Evolutionary conservation across 345 rosid species (phyloP), one percentile per base, ranked within the genome.

Genomic region (Balakata baccata): DNA sequence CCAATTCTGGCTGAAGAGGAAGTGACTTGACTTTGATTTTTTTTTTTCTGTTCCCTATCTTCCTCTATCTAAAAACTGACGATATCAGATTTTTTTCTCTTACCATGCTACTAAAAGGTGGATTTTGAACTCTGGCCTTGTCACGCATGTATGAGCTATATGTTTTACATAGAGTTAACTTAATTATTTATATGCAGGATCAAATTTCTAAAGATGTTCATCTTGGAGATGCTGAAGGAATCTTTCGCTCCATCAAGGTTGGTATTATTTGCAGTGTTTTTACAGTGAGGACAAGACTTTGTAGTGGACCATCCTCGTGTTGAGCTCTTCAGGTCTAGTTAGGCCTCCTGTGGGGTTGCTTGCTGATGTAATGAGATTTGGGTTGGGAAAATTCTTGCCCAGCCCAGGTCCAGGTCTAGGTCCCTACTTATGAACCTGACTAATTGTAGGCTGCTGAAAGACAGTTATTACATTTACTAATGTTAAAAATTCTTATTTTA

Each of bases 231-330:
- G 93, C 97, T 6, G 88, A 87, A 82, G 89, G 92, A 72, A 52
- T 81, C 73, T 93, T 91, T 75, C 93, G 83, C 66, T 90, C 95
- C 45, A 86, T 96, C 73, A 91, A 90, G 97, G 99, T 96, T 78
- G 59, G 89, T 85, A 70, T 72, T 29, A 41, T 73, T 78, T 10
- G 43, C 34, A 56, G 64, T 77, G 25, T 69, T 39, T 49, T 73
- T 16, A 56, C 57, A 61, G 12, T 57, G 66, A 34, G 62, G 3
- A 23, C 61, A 43, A 58, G 8, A 20, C 66, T 64, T 29, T 29
- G 34, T 29, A 29, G 34, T 29, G 34, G 34, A 29, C 34, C 34
- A 29, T 29, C 57, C 38, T 46, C 29, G 17, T 4, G 43, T 25
- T 22, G n/a, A 61, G 57, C 56, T 72, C 12, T 39, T 22, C 22